Evolutionary conservation across 2,329 filamentous ascomycete genomes (phyloP), one percentile per base, ranked within the genome.

Genomic region (Alternaria ethzedia): DNA sequence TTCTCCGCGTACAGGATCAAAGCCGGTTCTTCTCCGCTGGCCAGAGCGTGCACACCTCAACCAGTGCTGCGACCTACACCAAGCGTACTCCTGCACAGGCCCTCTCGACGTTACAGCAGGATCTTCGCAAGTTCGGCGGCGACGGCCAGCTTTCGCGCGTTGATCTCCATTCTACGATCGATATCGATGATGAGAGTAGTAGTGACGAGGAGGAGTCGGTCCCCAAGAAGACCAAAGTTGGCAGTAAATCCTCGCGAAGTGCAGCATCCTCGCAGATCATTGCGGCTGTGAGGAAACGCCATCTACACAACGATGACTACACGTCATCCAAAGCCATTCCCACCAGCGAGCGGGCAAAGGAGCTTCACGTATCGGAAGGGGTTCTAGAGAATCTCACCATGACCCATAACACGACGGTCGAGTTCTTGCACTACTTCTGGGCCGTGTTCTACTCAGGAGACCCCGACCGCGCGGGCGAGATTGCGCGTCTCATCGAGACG

Each of bases 351-450:
- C 74, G 76, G 52, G 74, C 74, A 45, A 69, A 73, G 20, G 74
- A 76, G 54, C 46, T 78, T 13, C 70, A 73, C 23, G 76, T 85
- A 1, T 78, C 78, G 12, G 75, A 80, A 58, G 57, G 79, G 3
- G 82, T 89, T 2, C 89, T 88, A 68, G 89, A 91, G 68, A 86
- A 86, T 17, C 75, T 92, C n/a, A 85, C 83, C 12, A 85, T 91
- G 59, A 97, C 95, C 0, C 94, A 98, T 78, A 94, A 94, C 57
- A 99, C 96, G 0, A 96, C 93, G 0, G 91, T 92, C 41, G 96
- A 99, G 76, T 99, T 98, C 74, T 83, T 99, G n/a, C 92, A 95
- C 72, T 96, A 98, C 79, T 99, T 99, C 83, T 99, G 95, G 95
- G 87, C 88, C 32, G 89, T 94, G 0, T 99, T 97, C 75, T 86